Evolutionary conservation across 495 filamentous ascomycete genomes (phyloP).

Genomic region (Penicillium crystallinum): DNA sequence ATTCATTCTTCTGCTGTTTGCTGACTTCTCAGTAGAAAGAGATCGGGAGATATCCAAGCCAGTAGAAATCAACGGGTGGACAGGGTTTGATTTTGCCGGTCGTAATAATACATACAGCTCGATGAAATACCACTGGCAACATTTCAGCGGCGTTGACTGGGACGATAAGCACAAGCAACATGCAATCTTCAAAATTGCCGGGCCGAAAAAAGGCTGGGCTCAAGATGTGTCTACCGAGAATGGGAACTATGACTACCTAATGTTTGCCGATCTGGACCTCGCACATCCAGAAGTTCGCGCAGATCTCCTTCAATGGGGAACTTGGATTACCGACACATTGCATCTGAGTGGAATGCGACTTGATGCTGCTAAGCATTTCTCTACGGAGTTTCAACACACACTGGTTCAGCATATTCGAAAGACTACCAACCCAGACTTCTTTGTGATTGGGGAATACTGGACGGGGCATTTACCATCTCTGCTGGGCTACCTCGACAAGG

Average conservation of each 20-base stretch:
- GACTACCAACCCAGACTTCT: conserved; percentile 48
- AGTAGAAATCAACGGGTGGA: conserved; percentile 63
- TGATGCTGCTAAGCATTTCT: conserved; percentile 73
- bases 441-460: conserved; percentile 75
- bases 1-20: neutral
- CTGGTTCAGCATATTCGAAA: conserved; percentile 53
- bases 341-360: conserved; percentile 63
- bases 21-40: conserved; percentile 37
- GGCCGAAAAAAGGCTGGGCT: conserved; percentile 61
- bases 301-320: conserved; percentile 62
- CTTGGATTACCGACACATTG: conserved; percentile 56
- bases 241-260: conserved; percentile 70
- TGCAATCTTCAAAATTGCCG: conserved; percentile 65
- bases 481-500: conserved; percentile 51
- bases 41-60: conserved; percentile 50
- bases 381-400: conserved; percentile 54
- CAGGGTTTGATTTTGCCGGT: conserved; percentile 61
- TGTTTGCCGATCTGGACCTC: conserved; percentile 65
- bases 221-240: conserved; percentile 59
- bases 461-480: conserved; percentile 52
- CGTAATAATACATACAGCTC: conserved; percentile 54
- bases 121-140: conserved; percentile 63
- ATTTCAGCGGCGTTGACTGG: conserved; percentile 68
- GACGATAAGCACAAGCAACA: conserved; percentile 52
- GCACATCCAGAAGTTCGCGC: conserved; percentile 56